Evolutionary conservation across 176 grass and related monocot species (phyloP), one percentile per base, ranked within the genome.

Genomic region (Hordeum vulgare): DNA sequence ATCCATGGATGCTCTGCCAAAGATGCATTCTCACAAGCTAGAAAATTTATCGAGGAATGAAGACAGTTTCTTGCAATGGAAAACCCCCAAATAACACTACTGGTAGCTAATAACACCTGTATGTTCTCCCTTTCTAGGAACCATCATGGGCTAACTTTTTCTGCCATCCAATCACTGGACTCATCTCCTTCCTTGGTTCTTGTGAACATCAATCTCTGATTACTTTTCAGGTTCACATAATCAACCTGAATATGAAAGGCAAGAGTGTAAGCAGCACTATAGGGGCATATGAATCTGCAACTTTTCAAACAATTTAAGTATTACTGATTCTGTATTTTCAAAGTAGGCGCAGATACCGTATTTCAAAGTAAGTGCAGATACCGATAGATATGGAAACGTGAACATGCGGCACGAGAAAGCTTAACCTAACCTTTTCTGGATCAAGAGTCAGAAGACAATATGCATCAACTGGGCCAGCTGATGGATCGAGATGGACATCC

Each of bases 161-260:
- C 74, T 24, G 81, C 74, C 42, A 84, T 84, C 96, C 93, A 98
- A 82, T 76, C 33, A 24, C 83, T 76, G 59, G 28, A 80, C 11
- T 86, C 76, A 9, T 90, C 79, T 13, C 7, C 89, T 24, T 83
- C 88, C 26, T 44, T 56, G 59, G 49, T 81, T 67, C 84, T 93
- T 71, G 34, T 95, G 81, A 95, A 98, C 42, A 89, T 67, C 79
- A 95, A 66, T 71, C 91, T 93, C 47, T 95, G 87, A 69, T 93
- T 98, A 80, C 77, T 95, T 89, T 90, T 93, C 75, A 98, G 83
- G 75, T 95, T 95, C 76, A 98, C 77, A 72, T 93, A 95, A 86
- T 98, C 96, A 86, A 98, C 85, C 96, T 92, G 67, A 63, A 56
- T 26, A 73, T 74, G 79, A 49, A 0, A 66, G 35, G 11, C 59